phyloP scores from a whole-genome alignment of 352 stramenopile genomes.

The Phytophthora pisi region DNA sequence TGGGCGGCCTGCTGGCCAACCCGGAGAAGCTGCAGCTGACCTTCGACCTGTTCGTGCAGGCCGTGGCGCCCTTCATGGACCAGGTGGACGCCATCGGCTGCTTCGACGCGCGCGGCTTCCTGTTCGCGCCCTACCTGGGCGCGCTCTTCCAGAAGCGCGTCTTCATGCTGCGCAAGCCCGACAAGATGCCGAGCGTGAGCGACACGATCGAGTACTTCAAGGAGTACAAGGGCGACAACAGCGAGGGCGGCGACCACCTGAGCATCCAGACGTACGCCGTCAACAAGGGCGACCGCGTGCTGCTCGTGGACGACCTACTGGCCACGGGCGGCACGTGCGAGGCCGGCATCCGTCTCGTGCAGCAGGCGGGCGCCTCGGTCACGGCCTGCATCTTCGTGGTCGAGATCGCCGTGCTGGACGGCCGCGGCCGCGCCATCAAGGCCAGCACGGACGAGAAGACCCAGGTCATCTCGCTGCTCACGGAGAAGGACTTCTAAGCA shows the following conservation, averaged over 20 bases:
- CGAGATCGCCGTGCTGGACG: conserved; percentile 84
- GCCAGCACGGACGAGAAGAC: neutral
- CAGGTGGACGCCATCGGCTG: conserved; percentile 86
- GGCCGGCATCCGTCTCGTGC: conserved; percentile 87
- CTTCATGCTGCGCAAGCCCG: conserved; percentile 98
- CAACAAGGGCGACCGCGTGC: conserved; percentile 82
- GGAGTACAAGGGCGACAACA: conserved; percentile 91
- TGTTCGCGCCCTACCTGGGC: conserved; percentile 95
- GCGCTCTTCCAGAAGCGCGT: conserved; percentile 96
- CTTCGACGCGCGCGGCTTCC: conserved; percentile 97
- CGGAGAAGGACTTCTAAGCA: conserved; percentile 68
- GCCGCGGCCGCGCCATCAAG: conserved; percentile 48
- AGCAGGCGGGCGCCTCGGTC: conserved; percentile 86
- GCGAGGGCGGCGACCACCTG: conserved; percentile 77
- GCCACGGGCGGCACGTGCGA: conserved; percentile 96
- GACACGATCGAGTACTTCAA: conserved; percentile 93
- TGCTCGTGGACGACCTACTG: conserved; percentile 98
- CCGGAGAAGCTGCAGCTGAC: conserved; percentile 90
- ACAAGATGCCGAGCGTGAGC: conserved; percentile 97
- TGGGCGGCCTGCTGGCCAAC: conserved; percentile 93
- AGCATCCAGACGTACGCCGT: conserved; percentile 88
- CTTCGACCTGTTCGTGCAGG: conserved; percentile 93
- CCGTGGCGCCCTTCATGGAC: conserved; percentile 58
- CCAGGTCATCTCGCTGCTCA: conserved; percentile 50
- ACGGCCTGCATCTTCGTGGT: conserved; percentile 96